These are phyloP conservation scores for Pichia deserticola DNA, from an alignment of 805 yeast species.

Conservation along the genomic window DNA sequence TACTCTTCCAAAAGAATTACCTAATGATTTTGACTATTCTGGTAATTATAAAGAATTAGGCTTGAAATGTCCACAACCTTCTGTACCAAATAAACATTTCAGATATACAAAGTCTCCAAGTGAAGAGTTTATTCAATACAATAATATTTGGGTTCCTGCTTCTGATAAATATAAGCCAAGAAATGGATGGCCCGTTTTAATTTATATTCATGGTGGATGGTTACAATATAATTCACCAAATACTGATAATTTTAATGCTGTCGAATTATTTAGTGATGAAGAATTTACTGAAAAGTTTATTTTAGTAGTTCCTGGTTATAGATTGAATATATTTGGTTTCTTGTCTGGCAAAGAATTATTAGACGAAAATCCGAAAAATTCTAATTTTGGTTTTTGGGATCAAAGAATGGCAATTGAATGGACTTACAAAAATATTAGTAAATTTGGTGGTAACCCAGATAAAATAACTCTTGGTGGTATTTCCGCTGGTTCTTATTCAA, in stretches of 20 bases:
- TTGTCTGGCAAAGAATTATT: constrained; percentile 31
- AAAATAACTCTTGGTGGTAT: constrained; percentile 38
- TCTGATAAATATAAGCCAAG: constrained; percentile 24
- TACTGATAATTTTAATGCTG: constrained; percentile 17
- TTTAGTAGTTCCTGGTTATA: constrained; percentile 32
- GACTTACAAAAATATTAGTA: constrained; percentile 33
- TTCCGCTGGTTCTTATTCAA: constrained; percentile 39
- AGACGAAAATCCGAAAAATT: constrained; percentile 23
- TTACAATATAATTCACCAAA: constrained; percentile 30
- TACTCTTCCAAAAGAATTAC: constrained; percentile 23
- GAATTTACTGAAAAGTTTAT: constrained; percentile 28
- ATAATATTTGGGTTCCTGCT: constrained; percentile 34
- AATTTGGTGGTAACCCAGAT: constrained; percentile 40
- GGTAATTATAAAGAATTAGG: constrained; percentile 31
- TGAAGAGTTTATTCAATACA: constrained; percentile 28
- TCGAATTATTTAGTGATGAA: constrained; percentile 19
- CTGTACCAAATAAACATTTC: constrained; percentile 20
- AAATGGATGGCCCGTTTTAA: constrained; percentile 35
- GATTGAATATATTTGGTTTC: constrained; percentile 34
- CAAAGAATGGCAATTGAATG: constrained; percentile 40
- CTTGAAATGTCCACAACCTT: constrained; percentile 32
- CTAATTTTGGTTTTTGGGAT: constrained; percentile 38
- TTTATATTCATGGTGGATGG: constrained; percentile 38
- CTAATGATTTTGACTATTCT: constrained; percentile 29
- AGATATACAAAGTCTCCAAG: constrained; percentile 19